These are phyloP conservation scores for Clarkia xantiana DNA, from an alignment of 345 rosid genomes.

Conservation along the genomic window DNA sequence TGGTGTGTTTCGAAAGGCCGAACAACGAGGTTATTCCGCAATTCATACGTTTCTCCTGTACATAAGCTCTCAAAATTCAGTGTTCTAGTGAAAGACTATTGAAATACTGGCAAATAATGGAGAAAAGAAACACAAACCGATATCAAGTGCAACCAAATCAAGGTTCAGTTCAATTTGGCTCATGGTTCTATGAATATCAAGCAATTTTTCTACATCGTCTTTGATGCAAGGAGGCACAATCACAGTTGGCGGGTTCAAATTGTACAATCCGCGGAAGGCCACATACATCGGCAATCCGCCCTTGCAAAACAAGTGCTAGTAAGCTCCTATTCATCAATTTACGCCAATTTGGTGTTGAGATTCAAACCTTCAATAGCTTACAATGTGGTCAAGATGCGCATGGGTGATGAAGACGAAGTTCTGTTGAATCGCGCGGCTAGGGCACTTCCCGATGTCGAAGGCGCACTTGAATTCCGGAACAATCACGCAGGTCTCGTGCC, in stretches of 20 bases:
- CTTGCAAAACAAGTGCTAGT: constrained; percentile 12
- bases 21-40: constrained; percentile 71
- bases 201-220: constrained; percentile 76
- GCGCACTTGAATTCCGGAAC: constrained; percentile 87
- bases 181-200: constrained; percentile 65
- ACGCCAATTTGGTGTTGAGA: too few relatives aligned
- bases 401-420: constrained; percentile 85
- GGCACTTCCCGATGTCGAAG: constrained; percentile 88
- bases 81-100: background rate
- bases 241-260: constrained; percentile 76
- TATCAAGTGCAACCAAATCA: constrained; percentile 61
- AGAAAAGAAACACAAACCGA: constrained; percentile 34
- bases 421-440: constrained; percentile 80
- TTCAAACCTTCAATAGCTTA: constrained; percentile 12
- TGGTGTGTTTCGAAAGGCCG: constrained; percentile 80
- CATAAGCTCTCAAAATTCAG: constrained; percentile 1
- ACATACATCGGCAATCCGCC: constrained; percentile 90
- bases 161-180: constrained; percentile 76
- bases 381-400: constrained; percentile 93
- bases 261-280: constrained; percentile 79
- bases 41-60: constrained; percentile 85
- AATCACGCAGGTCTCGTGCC: constrained; percentile 78
- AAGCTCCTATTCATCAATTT: background rate
- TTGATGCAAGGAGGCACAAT: constrained; percentile 71
- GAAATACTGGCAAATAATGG: background rate